phyloP scores from a whole-genome alignment of 2,329 filamentous ascomycete genomes.

The Fusarium drepaniforme region DNA sequence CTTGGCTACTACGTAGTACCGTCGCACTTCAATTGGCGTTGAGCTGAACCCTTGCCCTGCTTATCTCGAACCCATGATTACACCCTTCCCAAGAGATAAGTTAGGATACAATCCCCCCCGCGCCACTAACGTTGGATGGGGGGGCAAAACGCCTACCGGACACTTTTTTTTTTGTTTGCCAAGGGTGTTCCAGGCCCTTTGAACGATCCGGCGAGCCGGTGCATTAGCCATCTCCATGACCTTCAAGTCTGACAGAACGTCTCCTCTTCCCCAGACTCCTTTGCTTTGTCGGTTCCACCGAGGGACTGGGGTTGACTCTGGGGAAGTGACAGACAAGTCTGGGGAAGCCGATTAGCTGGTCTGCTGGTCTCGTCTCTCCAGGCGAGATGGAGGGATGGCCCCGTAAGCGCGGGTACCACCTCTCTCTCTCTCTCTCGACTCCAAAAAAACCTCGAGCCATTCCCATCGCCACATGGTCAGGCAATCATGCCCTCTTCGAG shows the following conservation, averaged over 20 bases:
- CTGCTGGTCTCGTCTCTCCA: neutral
- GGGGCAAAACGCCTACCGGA: neutral
- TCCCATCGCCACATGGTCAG: neutral
- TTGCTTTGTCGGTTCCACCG: too few relatives aligned
- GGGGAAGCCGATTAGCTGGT: neutral
- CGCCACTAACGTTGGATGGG: neutral
- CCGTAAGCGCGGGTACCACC: neutral
- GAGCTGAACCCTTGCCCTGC: neutral
- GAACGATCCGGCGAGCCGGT: neutral
- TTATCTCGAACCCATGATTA: conserved; percentile 1
- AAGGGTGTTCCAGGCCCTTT: neutral
- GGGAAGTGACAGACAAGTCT: neutral
- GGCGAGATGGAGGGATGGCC: neutral
- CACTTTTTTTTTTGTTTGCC: neutral
- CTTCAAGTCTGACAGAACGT: neutral
- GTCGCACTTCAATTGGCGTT: neutral
- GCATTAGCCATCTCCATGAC: neutral
- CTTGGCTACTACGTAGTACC: neutral
- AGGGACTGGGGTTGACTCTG: too few relatives aligned
- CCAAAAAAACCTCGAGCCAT: neutral
- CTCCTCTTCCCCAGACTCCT: too few relatives aligned
- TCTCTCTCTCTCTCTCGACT: neutral
- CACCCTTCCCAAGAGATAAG: neutral
- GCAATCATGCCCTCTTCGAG: neutral
- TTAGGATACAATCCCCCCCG: neutral